Percentiles rank a stretch among this genome's conserved stretches.
Conservation (phyloP, 2,329 filamentous ascomycete genomes). For the Aaosphaeria arxii region DNA sequence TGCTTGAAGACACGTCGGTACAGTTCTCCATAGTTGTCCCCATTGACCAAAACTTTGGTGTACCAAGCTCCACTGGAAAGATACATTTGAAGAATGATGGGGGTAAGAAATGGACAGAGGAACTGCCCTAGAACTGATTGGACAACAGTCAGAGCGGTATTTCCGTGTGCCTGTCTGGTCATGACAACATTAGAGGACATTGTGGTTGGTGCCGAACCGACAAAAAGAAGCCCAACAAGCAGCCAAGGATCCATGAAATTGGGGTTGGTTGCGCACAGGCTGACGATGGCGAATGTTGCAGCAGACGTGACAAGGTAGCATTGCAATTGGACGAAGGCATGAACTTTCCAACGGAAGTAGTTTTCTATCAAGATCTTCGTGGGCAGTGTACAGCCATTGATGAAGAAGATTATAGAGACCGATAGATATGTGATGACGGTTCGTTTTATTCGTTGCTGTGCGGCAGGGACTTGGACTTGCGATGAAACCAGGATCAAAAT, state of each 20-base stretch:
- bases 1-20: slow-evolving; percentile 67
- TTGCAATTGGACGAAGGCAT: slow-evolving; percentile 64
- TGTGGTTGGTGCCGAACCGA: slow-evolving; percentile 68
- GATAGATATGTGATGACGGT: slow-evolving; percentile 62
- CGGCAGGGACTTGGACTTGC: slow-evolving; percentile 54
- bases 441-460: slow-evolving; percentile 50
- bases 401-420: slow-evolving; percentile 67
- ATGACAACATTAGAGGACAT: slow-evolving; percentile 73
- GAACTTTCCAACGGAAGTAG: slow-evolving; percentile 64
- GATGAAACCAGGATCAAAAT: slow-evolving; percentile 53
- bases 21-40: slow-evolving; percentile 56
- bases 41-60: slow-evolving; percentile 54
- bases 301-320: slow-evolving; percentile 66
- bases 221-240: slow-evolving; percentile 65
- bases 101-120: slow-evolving; percentile 65
- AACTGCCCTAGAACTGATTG: slow-evolving; percentile 71
- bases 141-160: slow-evolving; percentile 49
- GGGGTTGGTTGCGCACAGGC: slow-evolving; percentile 48
- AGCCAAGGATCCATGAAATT: slow-evolving; percentile 61
- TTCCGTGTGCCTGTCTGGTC: slow-evolving; percentile 67
- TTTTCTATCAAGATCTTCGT: slow-evolving; percentile 60
- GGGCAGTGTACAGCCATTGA: slow-evolving; percentile 68
- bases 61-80: slow-evolving; percentile 54
- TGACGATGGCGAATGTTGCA: slow-evolving; percentile 57
- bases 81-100: slow-evolving; percentile 62